Evolutionary conservation across 163 green algal genomes (phyloP).

Genomic region (Prototheca cutis): DNA sequence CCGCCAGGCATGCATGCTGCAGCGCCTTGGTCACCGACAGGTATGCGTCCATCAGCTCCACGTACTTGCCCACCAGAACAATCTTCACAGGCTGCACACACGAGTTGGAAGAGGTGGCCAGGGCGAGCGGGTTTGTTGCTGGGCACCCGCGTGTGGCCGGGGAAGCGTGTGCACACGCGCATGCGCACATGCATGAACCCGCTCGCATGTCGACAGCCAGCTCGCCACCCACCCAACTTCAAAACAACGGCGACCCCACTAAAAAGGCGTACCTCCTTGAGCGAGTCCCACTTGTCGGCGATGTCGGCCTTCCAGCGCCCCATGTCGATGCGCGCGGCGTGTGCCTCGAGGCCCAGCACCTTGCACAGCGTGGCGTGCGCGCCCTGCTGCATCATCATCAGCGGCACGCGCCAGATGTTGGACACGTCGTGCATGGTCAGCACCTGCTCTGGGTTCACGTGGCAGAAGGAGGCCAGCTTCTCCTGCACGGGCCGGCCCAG

Average conservation of each 20-base stretch:
- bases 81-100: constrained; percentile 52
- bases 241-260: not conserved
- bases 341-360: constrained; percentile 34
- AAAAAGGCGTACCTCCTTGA: constrained; percentile 29
- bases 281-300: constrained; percentile 75
- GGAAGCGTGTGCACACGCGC: too few species aligned
- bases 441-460: constrained; percentile 70
- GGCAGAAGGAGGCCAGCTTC: constrained; percentile 93
- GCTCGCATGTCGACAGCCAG: too few species aligned
- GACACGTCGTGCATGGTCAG: constrained; percentile 94
- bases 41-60: constrained; percentile 87
- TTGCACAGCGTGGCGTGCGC: constrained; percentile 69
- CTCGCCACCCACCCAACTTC: not conserved
- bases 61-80: constrained; percentile 98
- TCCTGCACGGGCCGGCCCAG: constrained; percentile 65
- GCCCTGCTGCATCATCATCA: constrained; percentile 78
- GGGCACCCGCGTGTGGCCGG: too few species aligned
- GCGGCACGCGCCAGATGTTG: constrained; percentile 97
- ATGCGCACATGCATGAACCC: too few species aligned
- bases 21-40: constrained; percentile 94
- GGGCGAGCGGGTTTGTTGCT: too few species aligned
- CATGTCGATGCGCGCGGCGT: constrained; percentile 51
- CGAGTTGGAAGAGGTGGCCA: too few species aligned
- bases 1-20: constrained; percentile 85
- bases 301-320: constrained; percentile 54